Evolutionary conservation across 768 basidiomycete species (phyloP).

Genomic region (Lactarius quietus): DNA sequence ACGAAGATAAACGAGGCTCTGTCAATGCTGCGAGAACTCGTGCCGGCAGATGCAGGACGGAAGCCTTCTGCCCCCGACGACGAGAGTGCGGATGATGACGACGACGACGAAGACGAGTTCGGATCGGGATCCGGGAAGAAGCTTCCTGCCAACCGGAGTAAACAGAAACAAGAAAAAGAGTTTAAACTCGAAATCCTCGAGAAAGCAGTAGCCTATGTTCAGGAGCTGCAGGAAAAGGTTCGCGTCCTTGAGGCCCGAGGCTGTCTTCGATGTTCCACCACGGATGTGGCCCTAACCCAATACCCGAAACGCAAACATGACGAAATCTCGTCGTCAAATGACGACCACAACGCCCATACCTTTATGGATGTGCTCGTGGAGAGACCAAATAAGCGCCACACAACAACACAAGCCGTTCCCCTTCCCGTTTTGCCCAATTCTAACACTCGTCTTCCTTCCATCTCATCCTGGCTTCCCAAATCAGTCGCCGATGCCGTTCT

Average conservation of each 20-base stretch:
- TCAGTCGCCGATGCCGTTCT: conserved; percentile 3
- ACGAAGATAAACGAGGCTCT: conserved; percentile 97
- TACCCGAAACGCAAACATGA: conserved; percentile 20
- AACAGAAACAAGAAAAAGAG: conserved; percentile 25
- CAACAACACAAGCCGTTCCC: not conserved
- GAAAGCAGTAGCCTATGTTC: conserved; percentile 25
- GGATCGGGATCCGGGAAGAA: conserved; percentile 13
- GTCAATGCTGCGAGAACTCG: conserved; percentile 68
- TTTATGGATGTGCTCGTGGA: not conserved
- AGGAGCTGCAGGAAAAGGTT: conserved; percentile 26
- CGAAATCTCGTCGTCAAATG: conserved; percentile 6
- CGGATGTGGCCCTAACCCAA: not conserved
- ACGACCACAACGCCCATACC: conserved; percentile 16
- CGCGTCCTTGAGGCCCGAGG: conserved; percentile 20
- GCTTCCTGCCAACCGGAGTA: not conserved
- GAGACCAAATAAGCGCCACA: conserved; percentile 16
- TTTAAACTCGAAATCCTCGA: conserved; percentile 28
- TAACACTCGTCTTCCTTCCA: conserved; percentile 26
- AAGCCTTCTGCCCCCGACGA: conserved; percentile 34
- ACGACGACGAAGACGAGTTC: conserved; percentile 28
- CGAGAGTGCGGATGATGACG: conserved; percentile 38
- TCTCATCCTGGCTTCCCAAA: conserved; percentile 25
- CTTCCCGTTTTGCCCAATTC: not conserved
- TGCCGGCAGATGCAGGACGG: conserved; percentile 49
- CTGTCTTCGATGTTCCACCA: conserved; percentile 11